Evolutionary conservation across 768 basidiomycete species (phyloP).

Genomic region (Multifurca ochricompacta): DNA sequence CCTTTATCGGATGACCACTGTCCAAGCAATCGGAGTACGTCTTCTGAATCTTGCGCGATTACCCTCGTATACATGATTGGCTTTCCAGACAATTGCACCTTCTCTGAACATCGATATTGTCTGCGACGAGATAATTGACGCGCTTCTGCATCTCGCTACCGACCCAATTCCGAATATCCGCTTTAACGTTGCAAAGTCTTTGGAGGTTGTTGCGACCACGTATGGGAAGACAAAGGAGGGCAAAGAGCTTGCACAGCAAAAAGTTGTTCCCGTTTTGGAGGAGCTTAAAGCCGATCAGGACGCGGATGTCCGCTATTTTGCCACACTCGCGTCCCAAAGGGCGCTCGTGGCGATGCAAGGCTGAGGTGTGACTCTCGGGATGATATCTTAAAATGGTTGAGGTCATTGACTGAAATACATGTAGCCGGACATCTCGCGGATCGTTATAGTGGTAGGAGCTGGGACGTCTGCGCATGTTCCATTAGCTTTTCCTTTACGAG

Average conservation of each 20-base stretch:
- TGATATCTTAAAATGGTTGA: not conserved
- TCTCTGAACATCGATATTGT: constrained; percentile 81
- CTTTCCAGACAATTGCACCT: constrained; percentile 81
- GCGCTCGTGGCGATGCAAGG: constrained; percentile 32
- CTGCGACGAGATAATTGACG: constrained; percentile 73
- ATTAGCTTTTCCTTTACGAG: constrained; percentile 12
- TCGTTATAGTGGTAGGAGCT: constrained; percentile 23
- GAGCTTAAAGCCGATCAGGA: constrained; percentile 83
- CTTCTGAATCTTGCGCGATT: constrained; percentile 5
- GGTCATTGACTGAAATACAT: not conserved
- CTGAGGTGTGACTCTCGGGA: constrained; percentile 31
- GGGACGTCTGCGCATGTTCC: constrained; percentile 4
- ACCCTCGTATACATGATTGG: not conserved
- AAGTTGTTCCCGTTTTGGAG: constrained; percentile 76
- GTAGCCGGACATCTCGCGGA: constrained; percentile 2
- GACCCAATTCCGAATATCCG: constrained; percentile 99
- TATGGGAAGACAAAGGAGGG: constrained; percentile 63
- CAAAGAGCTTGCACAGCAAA: constrained; percentile 60
- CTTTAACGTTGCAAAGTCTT: constrained; percentile 94
- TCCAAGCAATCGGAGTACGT: constrained; percentile 92
- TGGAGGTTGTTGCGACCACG: constrained; percentile 78
- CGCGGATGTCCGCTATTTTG: constrained; percentile 95
- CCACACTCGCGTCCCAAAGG: constrained; percentile 68
- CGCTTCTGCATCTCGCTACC: constrained; percentile 70
- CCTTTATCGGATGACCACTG: constrained; percentile 96